Evolutionary conservation across 495 filamentous ascomycete genomes (phyloP).

Genomic region (Talaromyces stipitatus): DNA sequence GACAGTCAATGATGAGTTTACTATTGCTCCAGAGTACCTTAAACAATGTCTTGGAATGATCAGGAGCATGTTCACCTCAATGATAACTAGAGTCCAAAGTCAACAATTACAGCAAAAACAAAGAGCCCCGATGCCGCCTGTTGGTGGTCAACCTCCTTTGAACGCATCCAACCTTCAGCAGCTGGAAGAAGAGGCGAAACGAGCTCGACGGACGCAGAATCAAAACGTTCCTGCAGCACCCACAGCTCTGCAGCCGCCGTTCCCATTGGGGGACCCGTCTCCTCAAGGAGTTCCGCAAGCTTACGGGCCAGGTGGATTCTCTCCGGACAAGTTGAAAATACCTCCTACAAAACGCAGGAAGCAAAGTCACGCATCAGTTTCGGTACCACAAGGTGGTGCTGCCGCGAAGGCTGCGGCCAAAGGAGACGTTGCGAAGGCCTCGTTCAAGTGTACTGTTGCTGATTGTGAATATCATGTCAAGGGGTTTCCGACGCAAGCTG

Average conservation of each 20-base stretch:
- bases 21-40: constrained; percentile 49
- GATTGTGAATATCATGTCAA: constrained; percentile 39
- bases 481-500: constrained; percentile 36
- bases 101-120: constrained; percentile 21
- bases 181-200: constrained; percentile 36
- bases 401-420: constrained; percentile 20
- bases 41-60: constrained; percentile 40
- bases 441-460: constrained; percentile 35
- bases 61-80: constrained; percentile 31
- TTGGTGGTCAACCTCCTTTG: constrained; percentile 34
- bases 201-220: constrained; percentile 44
- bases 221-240: constrained; percentile 57
- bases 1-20: constrained; percentile 48
- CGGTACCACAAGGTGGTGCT: constrained; percentile 25
- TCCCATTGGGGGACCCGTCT: constrained; percentile 61
- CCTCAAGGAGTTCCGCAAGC: constrained; percentile 60
- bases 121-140: constrained; percentile 17
- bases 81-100: constrained; percentile 28
- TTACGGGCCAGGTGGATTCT: constrained; percentile 39
- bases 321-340: constrained; percentile 50
- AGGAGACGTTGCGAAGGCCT: constrained; percentile 14
- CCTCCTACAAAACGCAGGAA: constrained; percentile 56
- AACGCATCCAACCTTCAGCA: constrained; percentile 61
- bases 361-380: constrained; percentile 32
- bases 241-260: constrained; percentile 56